phyloP scores from a whole-genome alignment of 1,284 basidiomycete species.

The Malassezia globosa region DNA sequence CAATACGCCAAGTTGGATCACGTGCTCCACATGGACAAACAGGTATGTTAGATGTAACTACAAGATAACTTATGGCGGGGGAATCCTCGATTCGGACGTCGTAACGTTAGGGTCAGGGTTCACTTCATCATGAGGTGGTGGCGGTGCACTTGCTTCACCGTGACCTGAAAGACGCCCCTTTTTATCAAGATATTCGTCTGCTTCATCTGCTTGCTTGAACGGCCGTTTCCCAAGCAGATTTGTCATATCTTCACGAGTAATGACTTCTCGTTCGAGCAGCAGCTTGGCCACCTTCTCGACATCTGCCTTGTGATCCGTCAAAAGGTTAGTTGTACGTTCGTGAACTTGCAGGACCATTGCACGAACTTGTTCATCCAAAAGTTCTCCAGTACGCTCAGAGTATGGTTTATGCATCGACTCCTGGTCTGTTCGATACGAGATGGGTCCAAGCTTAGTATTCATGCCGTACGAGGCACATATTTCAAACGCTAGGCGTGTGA shows the following conservation, averaged over 20 bases:
- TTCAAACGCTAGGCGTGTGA: slow-evolving; percentile 94
- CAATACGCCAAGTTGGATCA: too few species aligned
- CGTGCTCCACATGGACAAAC: too few species aligned
- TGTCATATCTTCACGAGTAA: slow-evolving; percentile 86
- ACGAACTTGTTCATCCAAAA: slow-evolving; percentile 75
- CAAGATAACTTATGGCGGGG: neutral
- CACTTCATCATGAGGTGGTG: slow-evolving; percentile 35
- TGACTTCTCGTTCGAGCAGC: slow-evolving; percentile 83
- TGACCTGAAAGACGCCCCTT: slow-evolving; percentile 32
- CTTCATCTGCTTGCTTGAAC: slow-evolving; percentile 60
- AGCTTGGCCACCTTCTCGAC: slow-evolving; percentile 89
- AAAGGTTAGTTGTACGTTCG: slow-evolving; percentile 66
- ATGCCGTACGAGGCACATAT: slow-evolving; percentile 62
- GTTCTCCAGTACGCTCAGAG: slow-evolving; percentile 90
- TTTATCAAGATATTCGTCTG: slow-evolving; percentile 45
- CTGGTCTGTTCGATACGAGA: slow-evolving; percentile 80
- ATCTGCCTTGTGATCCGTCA: slow-evolving; percentile 70
- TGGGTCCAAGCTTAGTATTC: slow-evolving; percentile 85
- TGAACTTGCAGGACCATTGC: slow-evolving; percentile 90
- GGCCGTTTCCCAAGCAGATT: slow-evolving; percentile 70
- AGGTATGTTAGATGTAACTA: neutral
- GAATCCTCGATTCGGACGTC: slow-evolving; percentile 2
- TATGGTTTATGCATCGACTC: slow-evolving; percentile 94
- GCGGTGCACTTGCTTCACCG: slow-evolving; percentile 37
- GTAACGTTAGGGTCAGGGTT: slow-evolving; percentile 28